Conservation (phyloP, 1,284 basidiomycete species). For the Cryptococcus floricola region DNA sequence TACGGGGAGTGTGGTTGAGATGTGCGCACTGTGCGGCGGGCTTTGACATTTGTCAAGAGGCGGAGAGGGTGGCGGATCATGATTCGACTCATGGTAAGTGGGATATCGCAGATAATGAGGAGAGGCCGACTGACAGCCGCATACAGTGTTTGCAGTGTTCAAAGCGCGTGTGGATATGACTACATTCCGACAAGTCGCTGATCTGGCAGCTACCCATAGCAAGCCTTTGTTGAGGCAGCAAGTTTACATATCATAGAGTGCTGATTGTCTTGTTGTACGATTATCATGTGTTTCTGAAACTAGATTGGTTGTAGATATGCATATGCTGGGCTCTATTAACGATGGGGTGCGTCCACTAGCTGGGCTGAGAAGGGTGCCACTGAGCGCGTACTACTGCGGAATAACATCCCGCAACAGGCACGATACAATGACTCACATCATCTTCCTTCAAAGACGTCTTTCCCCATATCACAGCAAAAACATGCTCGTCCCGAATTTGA, state of each 20-base stretch:
- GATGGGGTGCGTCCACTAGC: too few species aligned
- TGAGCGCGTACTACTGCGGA: too few species aligned
- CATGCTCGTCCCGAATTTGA: too few species aligned
- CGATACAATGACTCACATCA: too few species aligned
- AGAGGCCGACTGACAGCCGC: background rate
- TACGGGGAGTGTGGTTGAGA: constrained; percentile 77
- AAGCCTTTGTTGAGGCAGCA: constrained; percentile 38
- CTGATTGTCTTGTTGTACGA: too few species aligned
- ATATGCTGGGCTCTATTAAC: too few species aligned
- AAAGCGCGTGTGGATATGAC: constrained; percentile 63
- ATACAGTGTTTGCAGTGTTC: constrained; percentile 71
- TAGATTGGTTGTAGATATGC: too few species aligned
- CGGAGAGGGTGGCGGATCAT: constrained; percentile 73
- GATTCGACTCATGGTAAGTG: constrained; percentile 61
- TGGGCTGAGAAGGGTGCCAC: too few species aligned
- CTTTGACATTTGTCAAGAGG: constrained; percentile 70
- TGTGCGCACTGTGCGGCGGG: constrained; percentile 74
- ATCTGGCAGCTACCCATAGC: constrained; percentile 34
- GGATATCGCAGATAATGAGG: background rate
- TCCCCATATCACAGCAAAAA: too few species aligned
- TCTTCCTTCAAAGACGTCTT: too few species aligned
- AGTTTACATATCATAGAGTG: constrained; percentile 26
- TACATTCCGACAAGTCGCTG: constrained; percentile 36
- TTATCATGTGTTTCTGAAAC: too few species aligned
- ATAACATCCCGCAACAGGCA: too few species aligned